Conservation (phyloP, 1,284 basidiomycete species). For the Exobasidium cylindrosporum region DNA sequence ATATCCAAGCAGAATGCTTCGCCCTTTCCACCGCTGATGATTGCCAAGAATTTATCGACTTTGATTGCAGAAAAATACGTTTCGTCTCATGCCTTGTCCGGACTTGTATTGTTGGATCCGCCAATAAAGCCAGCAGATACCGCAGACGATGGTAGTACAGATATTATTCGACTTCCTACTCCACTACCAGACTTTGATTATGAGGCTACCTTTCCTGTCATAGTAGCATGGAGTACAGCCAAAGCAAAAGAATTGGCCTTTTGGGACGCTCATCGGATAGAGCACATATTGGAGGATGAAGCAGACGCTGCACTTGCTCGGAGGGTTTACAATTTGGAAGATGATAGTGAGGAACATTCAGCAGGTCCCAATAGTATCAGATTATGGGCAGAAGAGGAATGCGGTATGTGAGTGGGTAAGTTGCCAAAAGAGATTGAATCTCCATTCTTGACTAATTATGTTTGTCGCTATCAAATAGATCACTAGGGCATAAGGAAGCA, state of each 20-base stretch:
- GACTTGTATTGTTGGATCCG: constrained; percentile 43
- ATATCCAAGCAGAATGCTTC: background rate
- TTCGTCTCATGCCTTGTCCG: constrained; percentile 43
- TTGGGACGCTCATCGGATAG: constrained; percentile 49
- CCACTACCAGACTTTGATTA: constrained; percentile 39
- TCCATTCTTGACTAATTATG: too few species aligned
- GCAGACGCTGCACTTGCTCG: constrained; percentile 43
- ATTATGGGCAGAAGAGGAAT: constrained; percentile 48
- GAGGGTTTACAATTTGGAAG: constrained; percentile 23
- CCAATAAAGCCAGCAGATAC: constrained; percentile 32
- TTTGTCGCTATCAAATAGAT: too few species aligned
- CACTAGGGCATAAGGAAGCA: too few species aligned
- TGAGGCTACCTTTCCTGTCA: constrained; percentile 39
- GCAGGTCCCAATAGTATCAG: constrained; percentile 21
- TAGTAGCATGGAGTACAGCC: constrained; percentile 40
- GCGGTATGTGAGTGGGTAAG: constrained; percentile 42
- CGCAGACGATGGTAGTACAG: constrained; percentile 16
- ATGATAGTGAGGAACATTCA: constrained; percentile 29
- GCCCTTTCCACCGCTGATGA: constrained; percentile 45
- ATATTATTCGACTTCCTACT: constrained; percentile 21
- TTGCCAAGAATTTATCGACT: constrained; percentile 27
- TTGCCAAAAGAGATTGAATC: background rate
- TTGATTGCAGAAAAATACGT: constrained; percentile 45
- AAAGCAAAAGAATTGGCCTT: constrained; percentile 25
- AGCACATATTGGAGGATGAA: constrained; percentile 42